Conservation (phyloP, 2,329 filamentous ascomycete species). For the Cytospora piceae region DNA sequence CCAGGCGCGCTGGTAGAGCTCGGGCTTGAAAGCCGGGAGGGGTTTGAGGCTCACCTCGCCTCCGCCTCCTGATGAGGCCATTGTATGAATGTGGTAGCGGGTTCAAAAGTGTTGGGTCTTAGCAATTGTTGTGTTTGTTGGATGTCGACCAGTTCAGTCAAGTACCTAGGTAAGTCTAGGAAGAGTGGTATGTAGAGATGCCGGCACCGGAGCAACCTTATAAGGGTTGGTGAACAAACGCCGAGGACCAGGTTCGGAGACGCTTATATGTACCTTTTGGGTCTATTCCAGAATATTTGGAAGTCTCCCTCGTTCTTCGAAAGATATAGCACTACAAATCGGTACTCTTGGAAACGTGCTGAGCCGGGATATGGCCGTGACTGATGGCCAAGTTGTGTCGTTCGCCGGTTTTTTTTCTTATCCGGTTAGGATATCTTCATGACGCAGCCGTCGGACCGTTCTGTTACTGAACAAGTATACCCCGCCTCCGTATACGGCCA, state of each 20-base stretch:
- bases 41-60: conserved; percentile 35
- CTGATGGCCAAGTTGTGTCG: background rate
- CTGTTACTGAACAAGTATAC: background rate
- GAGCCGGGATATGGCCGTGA: too few species aligned
- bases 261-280: background rate
- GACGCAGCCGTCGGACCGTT: background rate
- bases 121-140: background rate
- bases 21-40: conserved; percentile 56
- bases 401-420: background rate
- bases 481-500: background rate
- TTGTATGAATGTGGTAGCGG: background rate
- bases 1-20: conserved; percentile 78
- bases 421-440: background rate
- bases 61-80: conserved; percentile 40
- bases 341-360: background rate
- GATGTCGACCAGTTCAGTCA: background rate
- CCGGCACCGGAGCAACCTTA: background rate
- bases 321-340: background rate
- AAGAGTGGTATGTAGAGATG: background rate
- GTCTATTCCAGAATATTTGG: background rate
- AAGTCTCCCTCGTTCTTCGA: background rate
- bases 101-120: background rate
- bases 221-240: background rate
- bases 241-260: background rate
- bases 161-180: background rate